Evolutionary conservation across 2,329 filamentous ascomycete species (phyloP).

Genomic region (Clonostachys byssicola): DNA sequence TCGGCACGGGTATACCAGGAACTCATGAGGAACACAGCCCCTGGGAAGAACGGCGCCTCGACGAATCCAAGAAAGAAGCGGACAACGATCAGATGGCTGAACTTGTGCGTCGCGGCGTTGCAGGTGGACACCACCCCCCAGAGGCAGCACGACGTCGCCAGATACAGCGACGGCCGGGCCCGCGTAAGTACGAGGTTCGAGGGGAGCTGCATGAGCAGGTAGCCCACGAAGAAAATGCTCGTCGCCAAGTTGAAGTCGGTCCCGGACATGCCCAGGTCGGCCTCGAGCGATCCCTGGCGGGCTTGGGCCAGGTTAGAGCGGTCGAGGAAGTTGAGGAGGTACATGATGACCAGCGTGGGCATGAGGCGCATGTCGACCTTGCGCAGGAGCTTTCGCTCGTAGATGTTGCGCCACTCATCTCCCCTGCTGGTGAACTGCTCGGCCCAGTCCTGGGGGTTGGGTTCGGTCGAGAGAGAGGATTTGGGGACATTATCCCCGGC

Average conservation of each 20-base stretch:
- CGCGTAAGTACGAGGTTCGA: slow-evolving; percentile 55
- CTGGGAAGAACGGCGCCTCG: slow-evolving; percentile 48
- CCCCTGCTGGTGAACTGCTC: not conserved
- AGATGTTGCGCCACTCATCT: slow-evolving; percentile 8
- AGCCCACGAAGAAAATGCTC: slow-evolving; percentile 58
- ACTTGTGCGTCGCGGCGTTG: slow-evolving; percentile 40
- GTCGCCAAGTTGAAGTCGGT: slow-evolving; percentile 57
- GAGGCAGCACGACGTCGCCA: slow-evolving; percentile 39
- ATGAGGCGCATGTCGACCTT: slow-evolving; percentile 49
- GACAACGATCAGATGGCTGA: slow-evolving; percentile 34
- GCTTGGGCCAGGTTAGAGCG: slow-evolving; percentile 50
- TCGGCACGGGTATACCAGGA: slow-evolving; percentile 39
- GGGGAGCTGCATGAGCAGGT: slow-evolving; percentile 58
- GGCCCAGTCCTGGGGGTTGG: not conserved
- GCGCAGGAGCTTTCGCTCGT: slow-evolving; percentile 30
- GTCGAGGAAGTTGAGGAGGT: slow-evolving; percentile 52
- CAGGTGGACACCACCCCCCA: slow-evolving; percentile 35
- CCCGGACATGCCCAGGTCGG: slow-evolving; percentile 46
- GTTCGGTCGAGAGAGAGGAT: too few relatives aligned
- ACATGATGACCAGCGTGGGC: slow-evolving; percentile 49
- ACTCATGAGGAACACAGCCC: slow-evolving; percentile 39
- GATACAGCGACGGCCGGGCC: slow-evolving; percentile 47
- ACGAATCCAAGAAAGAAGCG: slow-evolving; percentile 37
- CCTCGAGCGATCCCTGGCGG: slow-evolving; percentile 45
- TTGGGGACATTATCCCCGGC: too few relatives aligned